Percentiles rank a stretch among this genome's conserved stretches.
These are phyloP conservation scores for Yarrowia deformans DNA, from an alignment of 805 yeast genomes.

Conservation along the genomic window DNA sequence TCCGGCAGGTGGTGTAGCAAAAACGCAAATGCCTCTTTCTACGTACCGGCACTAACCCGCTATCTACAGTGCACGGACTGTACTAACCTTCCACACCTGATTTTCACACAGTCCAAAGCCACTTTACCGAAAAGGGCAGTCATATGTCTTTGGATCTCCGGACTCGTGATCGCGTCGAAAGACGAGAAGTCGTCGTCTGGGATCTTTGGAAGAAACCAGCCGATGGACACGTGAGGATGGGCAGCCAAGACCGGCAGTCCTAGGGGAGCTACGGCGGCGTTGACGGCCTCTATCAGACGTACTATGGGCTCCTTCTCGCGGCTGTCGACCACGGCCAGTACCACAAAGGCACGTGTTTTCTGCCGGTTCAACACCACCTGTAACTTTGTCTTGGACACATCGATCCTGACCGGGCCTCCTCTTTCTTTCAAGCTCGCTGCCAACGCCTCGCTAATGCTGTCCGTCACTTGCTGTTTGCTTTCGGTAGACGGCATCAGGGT, in stretches of 20 bases:
- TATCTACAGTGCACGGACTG: constrained; percentile 21
- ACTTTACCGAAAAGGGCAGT: constrained; percentile 31
- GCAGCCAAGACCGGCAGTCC: not conserved
- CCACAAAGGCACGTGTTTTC: constrained; percentile 42
- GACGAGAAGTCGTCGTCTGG: not conserved
- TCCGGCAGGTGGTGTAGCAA: constrained; percentile 21
- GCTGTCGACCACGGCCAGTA: not conserved
- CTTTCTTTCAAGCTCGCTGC: not conserved
- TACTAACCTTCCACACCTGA: constrained; percentile 34
- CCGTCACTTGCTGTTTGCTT: constrained; percentile 38
- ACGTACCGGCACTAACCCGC: not conserved
- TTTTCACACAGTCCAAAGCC: constrained; percentile 20
- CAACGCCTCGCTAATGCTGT: not conserved
- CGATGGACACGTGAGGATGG: constrained; percentile 42
- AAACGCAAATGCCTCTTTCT: no score
- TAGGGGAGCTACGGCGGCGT: not conserved
- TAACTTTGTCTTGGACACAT: constrained; percentile 16
- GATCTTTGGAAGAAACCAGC: constrained; percentile 38
- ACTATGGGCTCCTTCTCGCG: not conserved
- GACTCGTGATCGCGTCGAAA: constrained; percentile 6
- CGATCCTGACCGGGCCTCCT: not conserved
- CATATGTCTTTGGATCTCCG: not conserved
- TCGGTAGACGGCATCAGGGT: constrained; percentile 45
- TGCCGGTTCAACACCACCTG: constrained; percentile 40
- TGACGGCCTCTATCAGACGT: constrained; percentile 4